Evolutionary conservation across 768 basidiomycete species (phyloP), one percentile per base, ranked within the genome.

Genomic region (Suillus subalutaceus): DNA sequence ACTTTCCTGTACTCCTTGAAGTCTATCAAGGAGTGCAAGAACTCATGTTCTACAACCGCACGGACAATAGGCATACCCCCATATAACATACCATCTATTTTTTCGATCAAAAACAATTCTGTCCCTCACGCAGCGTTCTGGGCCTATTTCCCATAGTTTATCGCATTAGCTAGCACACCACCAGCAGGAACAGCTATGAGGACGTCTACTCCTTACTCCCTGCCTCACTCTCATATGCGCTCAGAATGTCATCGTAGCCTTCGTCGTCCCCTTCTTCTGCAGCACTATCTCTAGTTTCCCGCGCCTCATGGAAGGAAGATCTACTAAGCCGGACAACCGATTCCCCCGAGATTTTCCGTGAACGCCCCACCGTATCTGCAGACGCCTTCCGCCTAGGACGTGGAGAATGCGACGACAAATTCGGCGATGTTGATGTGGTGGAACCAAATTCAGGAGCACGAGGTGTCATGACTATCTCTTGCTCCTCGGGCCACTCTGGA

Each of bases 201-300:
- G 37, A 8, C 23, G 23, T 64, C 43, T 60, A 64, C 60, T 74
- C 71, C n/a, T 58, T 73, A 43, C 74, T 73, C 38, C 80, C 81
- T 62, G 88, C 89, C 72, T 92, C 91, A 72, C 91, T 92, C 78
- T 93, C 91, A 71, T 93, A 93, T 23, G 91, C 91, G 73, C 89
- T 92, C 66, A 93, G 76, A 63, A 93, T 72, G 15, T 92, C 92
- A 69, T 89, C 90, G 63, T 92, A 92, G 4, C 90, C 86, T 63
- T 84, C 83, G 69, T 93, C 92, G 66, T 92, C 91, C 5, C 92
- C 91, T 66, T 92, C 90, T 63, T 90, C 89, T 0, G 89, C 91
- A 26, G 83, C 86, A 72, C 89, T 92, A 43, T 89, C 87, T 46
- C 86, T 80, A 55, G 76, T 72, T 63, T 75, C 74, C 69, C 30